Evolutionary conservation across 2,329 filamentous ascomycete species (phyloP).

Genomic region (Lecanicillium sp.): DNA sequence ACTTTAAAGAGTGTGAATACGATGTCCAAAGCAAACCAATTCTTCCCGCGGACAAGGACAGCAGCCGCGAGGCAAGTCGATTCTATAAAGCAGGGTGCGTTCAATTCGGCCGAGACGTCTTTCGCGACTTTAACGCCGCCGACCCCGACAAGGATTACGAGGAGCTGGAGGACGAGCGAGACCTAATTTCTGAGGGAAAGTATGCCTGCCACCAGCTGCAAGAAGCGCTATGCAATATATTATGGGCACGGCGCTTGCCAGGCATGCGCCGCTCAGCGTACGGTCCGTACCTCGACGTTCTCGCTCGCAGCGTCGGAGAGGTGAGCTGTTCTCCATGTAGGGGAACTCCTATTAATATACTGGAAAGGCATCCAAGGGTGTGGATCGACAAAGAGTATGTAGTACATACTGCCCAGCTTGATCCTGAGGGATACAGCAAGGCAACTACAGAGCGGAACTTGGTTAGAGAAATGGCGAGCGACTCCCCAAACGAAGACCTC

Average conservation of each 20-base stretch:
- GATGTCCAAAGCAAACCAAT: background rate
- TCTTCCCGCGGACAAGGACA: background rate
- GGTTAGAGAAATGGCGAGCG: background rate
- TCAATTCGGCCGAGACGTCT: background rate
- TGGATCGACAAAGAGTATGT: background rate
- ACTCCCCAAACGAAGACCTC: background rate
- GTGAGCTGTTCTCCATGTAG: background rate
- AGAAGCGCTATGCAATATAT: background rate
- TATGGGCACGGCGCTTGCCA: no score
- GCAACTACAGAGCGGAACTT: background rate
- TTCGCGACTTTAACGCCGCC: background rate
- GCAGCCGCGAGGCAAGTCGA: background rate
- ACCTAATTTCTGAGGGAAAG: background rate
- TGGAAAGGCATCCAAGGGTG: background rate
- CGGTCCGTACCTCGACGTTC: background rate
- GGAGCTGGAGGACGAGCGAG: background rate
- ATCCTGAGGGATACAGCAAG: background rate
- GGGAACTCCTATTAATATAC: background rate
- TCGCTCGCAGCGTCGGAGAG: background rate
- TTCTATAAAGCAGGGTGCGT: background rate
- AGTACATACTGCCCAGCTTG: background rate
- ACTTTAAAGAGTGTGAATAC: background rate
- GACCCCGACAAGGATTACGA: background rate
- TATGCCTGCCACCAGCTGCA: background rate
- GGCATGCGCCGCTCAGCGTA: no score